Base-by-base conservation (phyloP, 352 stramenopile species). In the Phytopythium helicoides region DNA sequence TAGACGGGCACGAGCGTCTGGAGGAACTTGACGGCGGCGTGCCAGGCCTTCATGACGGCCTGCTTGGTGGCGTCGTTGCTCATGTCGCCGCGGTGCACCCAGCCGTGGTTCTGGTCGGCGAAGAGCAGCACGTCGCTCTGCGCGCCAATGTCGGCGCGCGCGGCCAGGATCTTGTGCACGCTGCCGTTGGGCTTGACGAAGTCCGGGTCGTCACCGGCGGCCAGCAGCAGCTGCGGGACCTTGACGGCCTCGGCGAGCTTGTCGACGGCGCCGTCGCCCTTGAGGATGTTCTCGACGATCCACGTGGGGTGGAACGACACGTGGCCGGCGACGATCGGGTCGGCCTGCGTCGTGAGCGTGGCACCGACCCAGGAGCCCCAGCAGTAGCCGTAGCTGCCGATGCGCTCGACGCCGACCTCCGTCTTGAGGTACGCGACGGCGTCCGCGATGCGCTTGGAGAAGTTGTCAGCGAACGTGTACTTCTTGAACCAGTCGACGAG, bases 241-340 rank as follows among this genome's bases (percentile, higher is more conserved):
- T 87, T 84, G 55, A 93, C 73, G 48, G 50, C 64, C 51, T 86
- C 66, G 2, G 81, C 79, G 28, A 93, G 70, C 62, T 89, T 89
- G 60, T 87, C 65, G 7, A 80, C 75, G 15, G 70, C 78, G 41
- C 70, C 72, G 35, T 87, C 76, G 48, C 83, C 83, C 46, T 90
- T 85, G 37, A 86, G 55, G 12, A 88, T 68, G 64, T 90, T 88
- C 66, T 93, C 81, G 16, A 92, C 60, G 37, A 74, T 35, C 83
- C 83, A 93, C 56, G 78, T 80, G 37, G 83, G 78, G 65, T 93
- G 83, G 68, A 90, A 93, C n/a, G 75, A 89, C 39, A 93, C 69
- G 68, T 92, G 77, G 48, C 73, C 78, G 23, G 65, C 23, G 11
- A 93, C 69, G 5, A 74, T 50, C 4, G 81, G 72, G 37, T 79